Evolutionary conservation across 805 yeast species (phyloP).

Genomic region (Pichia ethanolica): DNA sequence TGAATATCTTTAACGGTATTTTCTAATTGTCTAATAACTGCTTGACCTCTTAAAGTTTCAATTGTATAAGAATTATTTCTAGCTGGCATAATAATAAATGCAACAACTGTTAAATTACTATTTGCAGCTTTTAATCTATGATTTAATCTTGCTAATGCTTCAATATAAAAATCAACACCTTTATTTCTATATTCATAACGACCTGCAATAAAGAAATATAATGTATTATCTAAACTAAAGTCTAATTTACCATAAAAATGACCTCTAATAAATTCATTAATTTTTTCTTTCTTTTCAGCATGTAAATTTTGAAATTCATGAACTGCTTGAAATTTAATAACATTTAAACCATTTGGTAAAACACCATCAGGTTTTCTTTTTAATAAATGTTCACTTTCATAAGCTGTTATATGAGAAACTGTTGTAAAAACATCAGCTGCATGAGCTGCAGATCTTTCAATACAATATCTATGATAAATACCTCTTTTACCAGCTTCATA

Average conservation of each 20-base stretch:
- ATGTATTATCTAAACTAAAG: conserved; percentile 87
- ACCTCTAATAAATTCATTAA: conserved; percentile 91
- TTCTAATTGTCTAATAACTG: conserved; percentile 87
- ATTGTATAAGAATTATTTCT: conserved; percentile 89
- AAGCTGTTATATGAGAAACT: conserved; percentile 95
- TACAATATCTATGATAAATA: conserved; percentile 92
- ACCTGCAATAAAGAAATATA: conserved; percentile 94
- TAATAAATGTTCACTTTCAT: conserved; percentile 84
- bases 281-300: conserved; percentile 83
- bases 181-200: conserved; percentile 94
- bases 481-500: conserved; percentile 98
- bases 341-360: conserved; percentile 92
- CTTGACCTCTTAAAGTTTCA: conserved; percentile 93
- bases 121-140: conserved; percentile 75
- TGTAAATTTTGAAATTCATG: conserved; percentile 97
- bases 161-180: conserved; percentile 94
- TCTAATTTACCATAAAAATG: conserved; percentile 96
- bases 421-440: conserved; percentile 96
- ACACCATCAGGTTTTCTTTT: conserved; percentile 98
- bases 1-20: conserved; percentile 85
- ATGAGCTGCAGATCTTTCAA: conserved; percentile 94
- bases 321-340: conserved; percentile 92
- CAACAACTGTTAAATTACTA: conserved; percentile 88
- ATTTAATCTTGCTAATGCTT: conserved; percentile 85
- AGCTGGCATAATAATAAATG: conserved; percentile 98